Evolutionary conservation across 495 filamentous ascomycete genomes (phyloP).

Genomic region (Penicillium crystallinum): DNA sequence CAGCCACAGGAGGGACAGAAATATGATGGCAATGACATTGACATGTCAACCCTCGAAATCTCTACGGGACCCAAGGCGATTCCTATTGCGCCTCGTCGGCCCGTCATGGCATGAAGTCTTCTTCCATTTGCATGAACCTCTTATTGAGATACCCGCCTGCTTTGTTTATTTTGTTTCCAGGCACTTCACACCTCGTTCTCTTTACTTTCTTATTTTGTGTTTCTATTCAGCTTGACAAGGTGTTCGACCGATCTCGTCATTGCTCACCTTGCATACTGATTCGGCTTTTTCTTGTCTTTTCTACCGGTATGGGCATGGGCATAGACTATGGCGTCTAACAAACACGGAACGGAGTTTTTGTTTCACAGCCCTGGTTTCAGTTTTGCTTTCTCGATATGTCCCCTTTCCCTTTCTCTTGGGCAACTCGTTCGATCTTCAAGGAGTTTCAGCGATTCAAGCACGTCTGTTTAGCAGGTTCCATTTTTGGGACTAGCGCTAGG

Average conservation of each 20-base stretch:
- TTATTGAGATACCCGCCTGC: conserved; percentile 20
- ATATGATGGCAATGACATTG: conserved; percentile 31
- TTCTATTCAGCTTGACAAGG: conserved; percentile 1
- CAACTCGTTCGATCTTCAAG: conserved; percentile 8
- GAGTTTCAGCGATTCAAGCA: neutral
- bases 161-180: conserved; percentile 10
- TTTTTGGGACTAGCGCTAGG: neutral
- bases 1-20: conserved; percentile 20
- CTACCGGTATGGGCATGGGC: conserved; percentile 20
- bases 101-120: conserved; percentile 33
- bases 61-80: conserved; percentile 41
- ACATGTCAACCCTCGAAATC: conserved; percentile 34
- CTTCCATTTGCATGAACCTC: conserved; percentile 10
- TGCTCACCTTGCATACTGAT: conserved; percentile 3
- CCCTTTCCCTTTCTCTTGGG: conserved; percentile 13
- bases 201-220: conserved; percentile 8
- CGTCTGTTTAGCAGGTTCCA: neutral
- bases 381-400: neutral
- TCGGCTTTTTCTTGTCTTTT: conserved; percentile 14
- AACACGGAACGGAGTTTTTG: conserved; percentile 32
- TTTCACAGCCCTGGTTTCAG: conserved; percentile 8
- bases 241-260: neutral
- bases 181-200: conserved; percentile 12
- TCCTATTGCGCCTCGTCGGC: conserved; percentile 37
- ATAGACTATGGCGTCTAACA: conserved; percentile 40